A percentile compares a stretch with the other conserved stretches of the same genome.
Evolutionary conservation across 345 rosid genomes (phyloP).

Genomic region (Brassica cretica): DNA sequence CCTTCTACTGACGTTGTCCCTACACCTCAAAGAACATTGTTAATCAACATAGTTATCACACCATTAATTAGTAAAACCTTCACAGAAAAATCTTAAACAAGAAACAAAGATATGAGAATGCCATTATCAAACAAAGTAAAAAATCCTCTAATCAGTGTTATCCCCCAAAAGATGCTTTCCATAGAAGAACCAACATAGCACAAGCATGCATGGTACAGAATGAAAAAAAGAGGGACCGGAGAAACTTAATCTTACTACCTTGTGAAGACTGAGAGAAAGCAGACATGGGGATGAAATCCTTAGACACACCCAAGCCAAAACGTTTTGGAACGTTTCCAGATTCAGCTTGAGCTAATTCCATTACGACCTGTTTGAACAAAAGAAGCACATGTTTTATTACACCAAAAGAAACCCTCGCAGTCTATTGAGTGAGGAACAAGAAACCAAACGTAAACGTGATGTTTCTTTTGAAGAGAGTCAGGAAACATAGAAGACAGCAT

Average conservation of each 20-base stretch:
- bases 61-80: background rate
- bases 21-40: conserved; percentile 30
- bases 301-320: conserved; percentile 76
- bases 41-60: background rate
- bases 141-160: background rate
- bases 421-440: background rate
- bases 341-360: conserved; percentile 61
- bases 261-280: conserved; percentile 57
- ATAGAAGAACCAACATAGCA: background rate
- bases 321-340: conserved; percentile 62
- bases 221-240: background rate
- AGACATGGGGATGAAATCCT: conserved; percentile 69
- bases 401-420: too few species aligned
- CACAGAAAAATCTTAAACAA: background rate
- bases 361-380: conserved; percentile 32
- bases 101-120: background rate
- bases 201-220: too few species aligned
- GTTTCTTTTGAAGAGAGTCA: too few species aligned
- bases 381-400: background rate
- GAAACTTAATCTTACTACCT: conserved; percentile 40
- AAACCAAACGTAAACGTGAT: background rate
- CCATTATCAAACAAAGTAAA: too few species aligned
- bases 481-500: background rate
- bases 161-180: background rate
- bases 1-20: conserved; percentile 71